phyloP scores from a whole-genome alignment of 345 rosid genomes.

The Carallia brachiata region DNA sequence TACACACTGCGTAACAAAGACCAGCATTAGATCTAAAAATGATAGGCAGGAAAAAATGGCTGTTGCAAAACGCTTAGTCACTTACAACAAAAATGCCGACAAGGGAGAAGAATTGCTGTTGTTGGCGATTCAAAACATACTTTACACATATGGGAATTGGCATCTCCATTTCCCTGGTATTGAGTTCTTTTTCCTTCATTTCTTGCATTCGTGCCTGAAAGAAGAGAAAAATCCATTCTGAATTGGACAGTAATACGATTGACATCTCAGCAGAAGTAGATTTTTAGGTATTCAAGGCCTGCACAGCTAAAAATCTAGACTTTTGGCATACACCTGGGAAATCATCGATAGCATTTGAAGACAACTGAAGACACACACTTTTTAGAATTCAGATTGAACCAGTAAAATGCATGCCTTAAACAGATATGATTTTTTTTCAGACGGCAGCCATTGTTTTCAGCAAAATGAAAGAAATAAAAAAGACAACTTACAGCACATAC shows the following conservation, averaged over 20 bases:
- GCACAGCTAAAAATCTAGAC: neutral
- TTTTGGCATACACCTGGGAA: neutral
- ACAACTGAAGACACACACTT: neutral
- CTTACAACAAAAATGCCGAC: slow-evolving; percentile 99
- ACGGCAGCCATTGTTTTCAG: neutral
- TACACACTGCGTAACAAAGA: slow-evolving; percentile 71
- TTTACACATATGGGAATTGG: slow-evolving; percentile 92
- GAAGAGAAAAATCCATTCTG: slow-evolving; percentile 2
- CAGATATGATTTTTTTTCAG: neutral
- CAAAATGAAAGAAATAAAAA: too few relatives aligned
- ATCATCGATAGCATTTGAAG: neutral
- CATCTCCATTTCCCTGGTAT: slow-evolving; percentile 67
- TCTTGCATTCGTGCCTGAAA: slow-evolving; percentile 95
- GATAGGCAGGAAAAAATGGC: neutral
- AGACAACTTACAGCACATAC: neutral
- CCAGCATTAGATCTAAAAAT: neutral
- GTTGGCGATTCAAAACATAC: slow-evolving; percentile 95
- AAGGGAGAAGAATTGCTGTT: slow-evolving; percentile 96
- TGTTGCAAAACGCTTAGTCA: slow-evolving; percentile 11
- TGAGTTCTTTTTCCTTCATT: slow-evolving; percentile 92
- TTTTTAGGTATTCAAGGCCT: neutral
- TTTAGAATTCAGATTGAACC: neutral
- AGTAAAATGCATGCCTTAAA: neutral
- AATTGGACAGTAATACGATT: too few relatives aligned
- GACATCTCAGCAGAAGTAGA: neutral